Conservation (phyloP, 1,284 basidiomycete species). For the Trichosporon inkin region DNA sequence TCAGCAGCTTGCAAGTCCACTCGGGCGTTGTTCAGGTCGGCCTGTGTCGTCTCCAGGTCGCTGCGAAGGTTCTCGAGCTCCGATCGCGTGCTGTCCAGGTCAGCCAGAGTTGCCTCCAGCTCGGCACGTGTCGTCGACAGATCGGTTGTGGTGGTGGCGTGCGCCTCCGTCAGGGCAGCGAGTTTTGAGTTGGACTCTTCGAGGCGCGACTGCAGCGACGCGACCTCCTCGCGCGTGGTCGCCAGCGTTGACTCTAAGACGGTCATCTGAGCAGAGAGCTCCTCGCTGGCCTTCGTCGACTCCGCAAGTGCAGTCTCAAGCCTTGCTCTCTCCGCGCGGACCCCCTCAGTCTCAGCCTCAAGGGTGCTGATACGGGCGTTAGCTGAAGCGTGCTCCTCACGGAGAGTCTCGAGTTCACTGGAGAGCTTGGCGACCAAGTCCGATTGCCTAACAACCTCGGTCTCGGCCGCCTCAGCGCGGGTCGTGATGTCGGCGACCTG, state of each 20-base stretch:
- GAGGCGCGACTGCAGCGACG: constrained; percentile 3
- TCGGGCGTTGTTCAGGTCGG: constrained; percentile 2
- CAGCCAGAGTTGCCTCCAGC: not conserved
- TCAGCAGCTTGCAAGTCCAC: not conserved
- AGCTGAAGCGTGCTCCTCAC: not conserved
- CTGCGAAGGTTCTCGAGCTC: not conserved
- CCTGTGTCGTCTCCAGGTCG: constrained; percentile 4
- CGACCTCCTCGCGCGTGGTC: not conserved
- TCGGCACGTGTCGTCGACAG: not conserved
- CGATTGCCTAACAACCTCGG: constrained; percentile 53
- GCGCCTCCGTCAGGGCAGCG: not conserved
- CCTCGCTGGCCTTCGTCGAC: not conserved
- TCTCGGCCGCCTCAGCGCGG: constrained; percentile 80
- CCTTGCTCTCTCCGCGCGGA: constrained; percentile 64
- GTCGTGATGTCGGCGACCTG: constrained; percentile 24
- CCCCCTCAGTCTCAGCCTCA: constrained; percentile 7
- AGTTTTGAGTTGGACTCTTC: not conserved
- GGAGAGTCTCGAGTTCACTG: not conserved
- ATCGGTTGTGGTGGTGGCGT: not conserved
- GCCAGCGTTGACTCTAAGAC: not conserved
- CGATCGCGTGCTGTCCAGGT: not conserved
- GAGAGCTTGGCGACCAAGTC: not conserved
- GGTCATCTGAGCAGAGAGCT: not conserved
- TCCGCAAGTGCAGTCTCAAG: constrained; percentile 10
- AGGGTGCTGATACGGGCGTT: not conserved